A percentile compares a stretch with the other conserved stretches of the same genome.
Evolutionary conservation across 2,329 filamentous ascomycete species (phyloP).

Genomic region (Ampelomyces quisqualis): DNA sequence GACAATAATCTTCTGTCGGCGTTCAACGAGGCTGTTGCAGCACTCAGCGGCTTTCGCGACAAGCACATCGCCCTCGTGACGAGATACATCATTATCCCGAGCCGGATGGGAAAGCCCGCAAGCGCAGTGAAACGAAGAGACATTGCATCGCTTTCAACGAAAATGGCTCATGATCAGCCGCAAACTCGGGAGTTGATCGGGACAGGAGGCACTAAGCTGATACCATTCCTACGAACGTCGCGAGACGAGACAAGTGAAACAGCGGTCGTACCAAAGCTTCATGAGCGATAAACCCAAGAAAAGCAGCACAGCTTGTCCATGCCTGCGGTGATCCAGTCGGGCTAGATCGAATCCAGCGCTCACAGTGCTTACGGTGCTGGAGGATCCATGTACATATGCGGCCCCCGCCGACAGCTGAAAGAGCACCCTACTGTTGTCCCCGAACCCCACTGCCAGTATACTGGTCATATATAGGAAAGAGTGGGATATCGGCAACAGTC

Average conservation of each 20-base stretch:
- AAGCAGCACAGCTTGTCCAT: background rate
- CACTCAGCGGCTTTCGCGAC: slow-evolving; percentile 52
- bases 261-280: slow-evolving; percentile 17
- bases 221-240: slow-evolving; percentile 56
- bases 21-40: slow-evolving; percentile 51
- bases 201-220: slow-evolving; percentile 56
- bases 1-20: slow-evolving; percentile 43
- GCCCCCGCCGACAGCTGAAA: background rate
- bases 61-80: slow-evolving; percentile 57
- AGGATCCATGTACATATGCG: no score
- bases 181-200: slow-evolving; percentile 47
- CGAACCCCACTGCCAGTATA: slow-evolving; percentile 18
- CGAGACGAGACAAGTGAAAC: slow-evolving; percentile 53
- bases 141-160: slow-evolving; percentile 51
- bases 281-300: background rate
- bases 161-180: slow-evolving; percentile 34
- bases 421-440: background rate
- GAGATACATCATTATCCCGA: slow-evolving; percentile 54
- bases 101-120: slow-evolving; percentile 27
- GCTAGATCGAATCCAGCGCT: no score
- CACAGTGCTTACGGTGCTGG: no score
- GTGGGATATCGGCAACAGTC: slow-evolving; percentile 34
- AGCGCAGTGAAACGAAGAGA: slow-evolving; percentile 36
- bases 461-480: slow-evolving; percentile 36
- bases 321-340: no score